A percentile compares a stretch with the other conserved stretches of the same genome.
phyloP scores from a whole-genome alignment of 331 rosid genomes.

The Spiraea crenata region DNA sequence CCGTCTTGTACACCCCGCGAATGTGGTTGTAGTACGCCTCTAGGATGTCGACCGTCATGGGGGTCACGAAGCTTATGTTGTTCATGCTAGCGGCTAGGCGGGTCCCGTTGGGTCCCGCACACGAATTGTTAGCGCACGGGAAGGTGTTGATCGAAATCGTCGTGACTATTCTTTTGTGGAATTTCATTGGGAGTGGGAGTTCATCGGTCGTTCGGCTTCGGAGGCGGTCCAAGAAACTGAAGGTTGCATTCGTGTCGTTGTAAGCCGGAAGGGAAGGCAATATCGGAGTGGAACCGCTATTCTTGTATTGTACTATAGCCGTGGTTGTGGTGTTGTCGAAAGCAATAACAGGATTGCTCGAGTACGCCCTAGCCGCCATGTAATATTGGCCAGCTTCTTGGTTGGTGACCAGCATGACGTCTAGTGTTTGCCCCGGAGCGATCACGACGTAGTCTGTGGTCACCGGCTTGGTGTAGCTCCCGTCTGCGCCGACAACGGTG shows the following conservation, averaged over 20 bases:
- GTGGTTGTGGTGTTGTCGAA: slow-evolving; percentile 40
- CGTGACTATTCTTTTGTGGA: slow-evolving; percentile 24
- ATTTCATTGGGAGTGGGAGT: slow-evolving; percentile 29
- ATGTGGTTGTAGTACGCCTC: slow-evolving; percentile 47
- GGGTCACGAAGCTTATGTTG: slow-evolving; percentile 46
- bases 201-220: slow-evolving; percentile 13
- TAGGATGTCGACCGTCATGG: slow-evolving; percentile 18
- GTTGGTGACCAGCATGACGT: slow-evolving; percentile 21
- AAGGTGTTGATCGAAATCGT: slow-evolving; percentile 45
- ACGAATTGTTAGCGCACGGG: slow-evolving; percentile 30
- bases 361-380: slow-evolving; percentile 40
- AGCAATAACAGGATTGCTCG: neutral
- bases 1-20: slow-evolving; percentile 32
- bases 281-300: neutral
- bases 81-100: slow-evolving; percentile 51
- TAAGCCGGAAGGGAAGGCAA: slow-evolving; percentile 29
- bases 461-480: slow-evolving; percentile 31
- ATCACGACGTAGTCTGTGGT: slow-evolving; percentile 13
- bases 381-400: slow-evolving; percentile 18
- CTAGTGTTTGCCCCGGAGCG: slow-evolving; percentile 35
- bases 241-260: slow-evolving; percentile 27
- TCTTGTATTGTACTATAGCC: slow-evolving; percentile 26
- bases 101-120: slow-evolving; percentile 48
- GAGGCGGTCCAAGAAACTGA: slow-evolving; percentile 14
- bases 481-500: slow-evolving; percentile 31